Evolutionary conservation across 2,329 filamentous ascomycete genomes (phyloP).

Genomic region (Colletotrichum viniferum): DNA sequence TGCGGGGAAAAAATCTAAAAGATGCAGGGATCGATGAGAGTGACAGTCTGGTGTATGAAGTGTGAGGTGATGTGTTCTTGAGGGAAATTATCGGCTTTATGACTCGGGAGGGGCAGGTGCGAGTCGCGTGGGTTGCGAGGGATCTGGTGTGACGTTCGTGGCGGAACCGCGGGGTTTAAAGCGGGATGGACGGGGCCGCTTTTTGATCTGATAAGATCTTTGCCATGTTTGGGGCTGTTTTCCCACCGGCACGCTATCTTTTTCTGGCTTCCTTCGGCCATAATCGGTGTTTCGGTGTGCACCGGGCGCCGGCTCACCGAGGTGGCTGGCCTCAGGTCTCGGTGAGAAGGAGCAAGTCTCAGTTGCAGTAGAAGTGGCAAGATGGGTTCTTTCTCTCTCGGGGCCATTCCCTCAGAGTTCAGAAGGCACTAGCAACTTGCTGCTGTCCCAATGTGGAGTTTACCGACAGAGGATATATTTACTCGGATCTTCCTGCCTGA

Average conservation of each 20-base stretch:
- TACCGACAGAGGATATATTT: no score
- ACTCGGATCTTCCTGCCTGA: no score
- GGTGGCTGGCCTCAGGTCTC: neutral
- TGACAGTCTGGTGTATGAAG: neutral
- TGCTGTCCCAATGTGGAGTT: no score
- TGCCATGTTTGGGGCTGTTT: neutral
- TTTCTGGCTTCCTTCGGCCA: neutral
- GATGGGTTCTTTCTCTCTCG: no score
- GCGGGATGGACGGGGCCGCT: neutral
- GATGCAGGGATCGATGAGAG: neutral
- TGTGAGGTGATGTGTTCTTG: neutral
- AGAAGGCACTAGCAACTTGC: no score
- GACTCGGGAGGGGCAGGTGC: neutral
- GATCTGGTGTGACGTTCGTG: neutral
- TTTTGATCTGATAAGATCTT: conserved; percentile 17
- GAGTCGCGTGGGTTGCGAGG: neutral
- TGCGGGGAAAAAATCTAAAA: no score
- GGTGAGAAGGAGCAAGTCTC: no score
- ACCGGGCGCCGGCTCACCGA: neutral
- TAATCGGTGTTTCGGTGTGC: neutral
- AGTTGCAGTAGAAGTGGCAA: no score
- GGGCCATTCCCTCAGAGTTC: no score
- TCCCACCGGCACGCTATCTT: neutral
- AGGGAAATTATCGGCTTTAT: neutral
- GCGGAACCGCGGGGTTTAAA: conserved; percentile 15